Conservation (phyloP, 129 eudicot genomes). For the Chrysanthemum lavandulifolium region DNA sequence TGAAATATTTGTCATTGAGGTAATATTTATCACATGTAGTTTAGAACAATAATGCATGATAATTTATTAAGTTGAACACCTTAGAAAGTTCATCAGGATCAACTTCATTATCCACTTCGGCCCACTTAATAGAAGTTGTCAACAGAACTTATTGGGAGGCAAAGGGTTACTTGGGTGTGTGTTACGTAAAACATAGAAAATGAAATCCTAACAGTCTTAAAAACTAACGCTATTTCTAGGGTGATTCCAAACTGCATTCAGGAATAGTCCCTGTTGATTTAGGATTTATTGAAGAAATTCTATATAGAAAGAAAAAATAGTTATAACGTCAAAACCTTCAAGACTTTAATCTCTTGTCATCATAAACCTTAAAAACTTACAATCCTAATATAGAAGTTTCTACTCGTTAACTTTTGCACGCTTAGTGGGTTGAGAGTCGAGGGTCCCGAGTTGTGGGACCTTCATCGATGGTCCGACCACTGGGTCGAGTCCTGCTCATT, state of each 20-base stretch:
- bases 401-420: slow-evolving; percentile 53
- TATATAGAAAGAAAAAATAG: slow-evolving; percentile 4
- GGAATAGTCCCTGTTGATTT: slow-evolving; percentile 13
- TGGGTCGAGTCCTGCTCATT: slow-evolving; percentile 18
- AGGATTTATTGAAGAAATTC: slow-evolving; percentile 24
- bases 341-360: slow-evolving; percentile 14
- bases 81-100: slow-evolving; percentile 68
- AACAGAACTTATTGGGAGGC: too few relatives aligned
- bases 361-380: slow-evolving; percentile 19
- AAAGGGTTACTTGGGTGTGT: too few relatives aligned
- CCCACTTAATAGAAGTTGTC: slow-evolving; percentile 58
- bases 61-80: slow-evolving; percentile 38
- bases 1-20: too few relatives aligned
- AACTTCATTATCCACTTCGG: slow-evolving; percentile 61
- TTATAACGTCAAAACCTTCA: slow-evolving; percentile 9
- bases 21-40: background rate
- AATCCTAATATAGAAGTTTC: slow-evolving; percentile 3
- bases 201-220: too few relatives aligned
- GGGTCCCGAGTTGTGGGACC: slow-evolving; percentile 25
- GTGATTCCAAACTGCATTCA: background rate
- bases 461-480: slow-evolving; percentile 34
- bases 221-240: too few relatives aligned
- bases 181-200: slow-evolving; percentile 24
- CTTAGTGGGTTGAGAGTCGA: slow-evolving; percentile 57
- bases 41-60: background rate